phyloP scores from a whole-genome alignment of 352 stramenopile genomes.

The Phytophthora chlamydospora region DNA sequence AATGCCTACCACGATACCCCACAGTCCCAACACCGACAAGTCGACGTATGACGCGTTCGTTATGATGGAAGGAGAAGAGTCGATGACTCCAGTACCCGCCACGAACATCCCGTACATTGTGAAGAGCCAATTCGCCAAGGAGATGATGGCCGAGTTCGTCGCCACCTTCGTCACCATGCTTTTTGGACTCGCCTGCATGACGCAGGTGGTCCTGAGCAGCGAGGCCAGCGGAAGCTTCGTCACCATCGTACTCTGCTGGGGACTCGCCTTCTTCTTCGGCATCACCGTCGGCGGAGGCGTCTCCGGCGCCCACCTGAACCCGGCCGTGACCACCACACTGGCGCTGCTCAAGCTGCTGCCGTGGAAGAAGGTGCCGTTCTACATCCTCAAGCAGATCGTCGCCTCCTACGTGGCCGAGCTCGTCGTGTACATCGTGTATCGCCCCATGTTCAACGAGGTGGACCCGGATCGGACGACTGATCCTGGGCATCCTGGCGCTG shows the following conservation, averaged over 20 bases:
- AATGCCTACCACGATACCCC: too few relatives aligned
- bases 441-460: constrained; percentile 35
- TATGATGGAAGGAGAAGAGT: too few relatives aligned
- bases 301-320: constrained; percentile 53
- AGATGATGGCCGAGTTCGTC: constrained; percentile 53
- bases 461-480: constrained; percentile 20
- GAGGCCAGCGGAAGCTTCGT: constrained; percentile 44
- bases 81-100: too few relatives aligned
- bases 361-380: constrained; percentile 33
- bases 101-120: neutral
- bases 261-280: constrained; percentile 50
- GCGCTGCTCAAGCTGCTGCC: neutral
- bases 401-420: constrained; percentile 36
- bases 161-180: constrained; percentile 46
- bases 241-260: constrained; percentile 52
- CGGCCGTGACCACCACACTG: constrained; percentile 8
- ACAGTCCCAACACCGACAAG: too few relatives aligned
- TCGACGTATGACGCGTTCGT: too few relatives aligned
- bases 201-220: constrained; percentile 42
- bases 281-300: constrained; percentile 42
- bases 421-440: constrained; percentile 46
- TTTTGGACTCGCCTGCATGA: constrained; percentile 49
- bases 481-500: too few relatives aligned
- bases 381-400: constrained; percentile 38
- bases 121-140: constrained; percentile 32